Evolutionary conservation across 2,329 filamentous ascomycete genomes (phyloP).

Genomic region (Alternaria novae-zelandiae): DNA sequence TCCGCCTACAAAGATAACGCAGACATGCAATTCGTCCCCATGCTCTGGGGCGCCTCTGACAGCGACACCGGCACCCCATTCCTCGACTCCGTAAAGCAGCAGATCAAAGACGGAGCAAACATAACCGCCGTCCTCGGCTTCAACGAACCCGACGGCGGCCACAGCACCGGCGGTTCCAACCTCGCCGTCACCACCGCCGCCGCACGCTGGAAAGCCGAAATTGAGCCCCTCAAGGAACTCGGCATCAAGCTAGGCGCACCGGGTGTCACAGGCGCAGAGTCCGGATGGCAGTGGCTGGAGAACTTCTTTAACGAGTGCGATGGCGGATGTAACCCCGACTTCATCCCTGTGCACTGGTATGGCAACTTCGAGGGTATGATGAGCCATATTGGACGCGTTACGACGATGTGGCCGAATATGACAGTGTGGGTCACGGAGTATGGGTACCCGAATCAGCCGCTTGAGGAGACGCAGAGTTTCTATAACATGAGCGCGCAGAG

Average conservation of each 20-base stretch:
- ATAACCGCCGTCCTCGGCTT: slow-evolving; percentile 75
- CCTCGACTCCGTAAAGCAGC: slow-evolving; percentile 61
- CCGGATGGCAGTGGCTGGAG: slow-evolving; percentile 70
- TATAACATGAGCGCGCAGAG: slow-evolving; percentile 71
- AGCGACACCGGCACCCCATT: slow-evolving; percentile 62
- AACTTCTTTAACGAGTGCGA: slow-evolving; percentile 68
- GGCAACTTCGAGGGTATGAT: slow-evolving; percentile 73
- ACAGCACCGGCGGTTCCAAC: slow-evolving; percentile 65
- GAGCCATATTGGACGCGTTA: slow-evolving; percentile 68
- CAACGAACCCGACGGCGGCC: slow-evolving; percentile 75
- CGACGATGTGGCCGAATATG: slow-evolving; percentile 56
- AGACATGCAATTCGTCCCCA: slow-evolving; percentile 75
- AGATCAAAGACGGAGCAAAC: slow-evolving; percentile 62
- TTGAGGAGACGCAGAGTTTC: slow-evolving; percentile 66
- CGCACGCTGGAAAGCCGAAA: slow-evolving; percentile 71
- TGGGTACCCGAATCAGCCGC: slow-evolving; percentile 63
- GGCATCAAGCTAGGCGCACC: slow-evolving; percentile 75
- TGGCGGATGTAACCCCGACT: slow-evolving; percentile 56
- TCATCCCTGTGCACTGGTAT: slow-evolving; percentile 61
- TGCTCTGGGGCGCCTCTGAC: slow-evolving; percentile 71
- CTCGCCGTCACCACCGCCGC: slow-evolving; percentile 68
- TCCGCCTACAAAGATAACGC: slow-evolving; percentile 52
- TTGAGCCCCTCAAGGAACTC: slow-evolving; percentile 69
- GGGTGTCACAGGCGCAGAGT: slow-evolving; percentile 67
- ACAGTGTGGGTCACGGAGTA: slow-evolving; percentile 83